Base-by-base conservation (phyloP, 2,329 filamentous ascomycete genomes). In the Lojkania enalia region DNA sequence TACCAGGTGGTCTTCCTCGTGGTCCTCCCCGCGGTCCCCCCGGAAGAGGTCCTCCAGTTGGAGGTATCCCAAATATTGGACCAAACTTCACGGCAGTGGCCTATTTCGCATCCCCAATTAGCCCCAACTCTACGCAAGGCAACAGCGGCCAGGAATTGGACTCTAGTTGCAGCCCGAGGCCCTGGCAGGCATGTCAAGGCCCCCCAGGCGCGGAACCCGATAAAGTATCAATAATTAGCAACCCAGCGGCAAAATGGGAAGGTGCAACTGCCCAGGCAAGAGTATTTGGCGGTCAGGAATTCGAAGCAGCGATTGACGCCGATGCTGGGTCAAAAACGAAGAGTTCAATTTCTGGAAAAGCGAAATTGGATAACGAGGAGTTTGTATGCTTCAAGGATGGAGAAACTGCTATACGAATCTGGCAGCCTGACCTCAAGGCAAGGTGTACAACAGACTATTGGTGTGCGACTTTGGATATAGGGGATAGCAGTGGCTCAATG, bases 341-440 rank as follows among this genome's bases (percentile, higher is more conserved):
- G 31, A 36, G 49, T 2, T 19, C 30, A 14, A 40, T 52, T 31
- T 42, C 49, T 12, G 49, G 49, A 2, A 14, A 13, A n/a, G 46
- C 40, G 30, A 44, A 36, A 19, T 13, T 51, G 18, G 49, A 31
- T 3, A 36, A 16, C 2, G 49, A 52, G 25, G 49, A 52, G 18
- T 52, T 46, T 46, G 35, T 46, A 9, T 52, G 49, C 27, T 52
- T 52, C 23, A 46, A 25, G 36, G 49, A 52, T 46, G 49, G 49
- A 23, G 19, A 27, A 31, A 44, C n/a, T 2, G 35, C 15, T n/a
- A n/a, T n/a, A n/a, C n/a, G n/a, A n/a, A n/a, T n/a, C n/a, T n/a
- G n/a, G n/a, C n/a, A n/a, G n/a, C n/a, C n/a, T n/a, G n/a, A n/a
- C n/a, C n/a, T n/a, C n/a, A n/a, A n/a, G n/a, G n/a, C n/a, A n/a